Conservation (phyloP, 805 yeast genomes). For the Pichia californica region DNA sequence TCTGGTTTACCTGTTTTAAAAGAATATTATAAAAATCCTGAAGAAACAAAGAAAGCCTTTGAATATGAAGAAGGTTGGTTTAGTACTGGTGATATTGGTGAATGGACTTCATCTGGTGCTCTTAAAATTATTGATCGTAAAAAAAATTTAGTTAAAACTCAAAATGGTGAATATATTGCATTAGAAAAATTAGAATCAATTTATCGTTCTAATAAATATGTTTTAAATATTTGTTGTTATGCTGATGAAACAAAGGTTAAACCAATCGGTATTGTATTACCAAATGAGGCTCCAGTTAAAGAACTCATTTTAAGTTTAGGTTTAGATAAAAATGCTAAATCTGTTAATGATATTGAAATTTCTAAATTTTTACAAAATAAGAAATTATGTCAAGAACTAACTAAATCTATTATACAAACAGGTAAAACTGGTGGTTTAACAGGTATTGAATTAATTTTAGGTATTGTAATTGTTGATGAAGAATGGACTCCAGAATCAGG, state of each 20-base stretch:
- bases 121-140: constrained; percentile 85
- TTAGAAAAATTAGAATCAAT: constrained; percentile 88
- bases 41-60: constrained; percentile 72
- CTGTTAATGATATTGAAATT: constrained; percentile 33
- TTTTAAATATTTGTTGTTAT: constrained; percentile 81
- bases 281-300: constrained; percentile 62
- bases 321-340: constrained; percentile 32
- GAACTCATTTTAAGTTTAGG: constrained; percentile 53
- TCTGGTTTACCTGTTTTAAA: constrained; percentile 65
- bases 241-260: constrained; percentile 85
- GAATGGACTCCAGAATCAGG: constrained; percentile 99
- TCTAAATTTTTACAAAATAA: constrained; percentile 48
- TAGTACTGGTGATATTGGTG: constrained; percentile 94
- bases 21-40: constrained; percentile 76
- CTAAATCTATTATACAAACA: constrained; percentile 57
- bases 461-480: constrained; percentile 69
- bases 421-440: constrained; percentile 75
- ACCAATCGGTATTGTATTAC: constrained; percentile 87
- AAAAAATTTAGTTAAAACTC: constrained; percentile 93
- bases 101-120: constrained; percentile 79
- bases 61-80: constrained; percentile 86
- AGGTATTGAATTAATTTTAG: constrained; percentile 81
- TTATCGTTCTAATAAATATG: constrained; percentile 76
- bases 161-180: constrained; percentile 96
- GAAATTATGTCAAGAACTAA: constrained; percentile 48